Evolutionary conservation across 768 basidiomycete species (phyloP).

Genomic region (Termitomyces sp.): DNA sequence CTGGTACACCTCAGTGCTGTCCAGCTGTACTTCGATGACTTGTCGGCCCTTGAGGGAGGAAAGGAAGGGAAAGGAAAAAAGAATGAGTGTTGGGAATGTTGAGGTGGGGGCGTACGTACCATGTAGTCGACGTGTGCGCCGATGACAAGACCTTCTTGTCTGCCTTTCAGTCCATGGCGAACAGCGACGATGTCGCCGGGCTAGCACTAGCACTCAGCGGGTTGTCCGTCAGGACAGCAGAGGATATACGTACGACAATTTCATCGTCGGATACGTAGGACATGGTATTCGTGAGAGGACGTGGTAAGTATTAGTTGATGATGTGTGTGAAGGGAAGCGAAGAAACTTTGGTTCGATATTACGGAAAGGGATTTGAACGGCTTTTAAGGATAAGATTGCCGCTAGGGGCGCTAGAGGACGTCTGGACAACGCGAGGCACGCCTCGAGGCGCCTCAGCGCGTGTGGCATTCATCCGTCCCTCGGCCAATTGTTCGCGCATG

Average conservation of each 20-base stretch:
- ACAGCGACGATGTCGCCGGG: constrained; percentile 83
- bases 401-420: constrained; percentile 13
- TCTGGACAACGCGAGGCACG: constrained; percentile 41
- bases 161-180: constrained; percentile 57
- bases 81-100: constrained; percentile 7
- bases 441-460: constrained; percentile 43
- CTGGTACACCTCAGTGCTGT: constrained; percentile 61
- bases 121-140: constrained; percentile 69
- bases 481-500: neutral
- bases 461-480: constrained; percentile 9
- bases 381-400: constrained; percentile 51
- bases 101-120: constrained; percentile 38
- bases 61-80: too few relatives aligned
- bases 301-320: constrained; percentile 1
- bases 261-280: constrained; percentile 28
- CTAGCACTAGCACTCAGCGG: constrained; percentile 28
- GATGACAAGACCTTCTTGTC: constrained; percentile 77
- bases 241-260: constrained; percentile 25
- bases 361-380: constrained; percentile 22
- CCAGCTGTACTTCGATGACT: constrained; percentile 80
- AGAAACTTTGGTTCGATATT: constrained; percentile 25
- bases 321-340: constrained; percentile 13
- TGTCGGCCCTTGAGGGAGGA: constrained; percentile 63
- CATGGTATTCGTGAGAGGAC: constrained; percentile 23
- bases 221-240: neutral